Evolutionary conservation across 495 filamentous ascomycete species (phyloP), one percentile per base, ranked within the genome.

Genomic region (Daldinia loculata): DNA sequence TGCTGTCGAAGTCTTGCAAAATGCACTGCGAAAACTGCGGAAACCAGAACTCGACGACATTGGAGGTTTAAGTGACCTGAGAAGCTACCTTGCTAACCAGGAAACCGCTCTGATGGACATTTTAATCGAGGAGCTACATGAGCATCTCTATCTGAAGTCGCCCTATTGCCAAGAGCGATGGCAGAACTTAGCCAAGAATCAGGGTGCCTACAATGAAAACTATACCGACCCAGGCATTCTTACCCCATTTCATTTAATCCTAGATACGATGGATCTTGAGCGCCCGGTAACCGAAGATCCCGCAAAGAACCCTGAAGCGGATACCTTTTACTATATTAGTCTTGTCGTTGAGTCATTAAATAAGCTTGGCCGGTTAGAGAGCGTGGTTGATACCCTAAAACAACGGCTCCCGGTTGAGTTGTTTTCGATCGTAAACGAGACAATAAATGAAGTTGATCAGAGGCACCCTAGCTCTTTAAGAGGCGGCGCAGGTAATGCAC

Each of bases 121-220:
- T 45, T 74, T 99, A 73, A 89, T 98, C 52, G 95, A 99, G 79
- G 95, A 99, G 78, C 82, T 99, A 48, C 96, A 98, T 76, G 97
- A 95, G 74, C 95, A 99, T 81, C 85, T 99, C 3, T 99, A 98
- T 74, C 86, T 99, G 12, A 98, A 98, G 72, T 97, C 94, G 11
- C 94, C 93, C 0, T 98, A 98, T 74, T 98, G 94, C 78, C 92
- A 96, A 67, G 92, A 96, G 78, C 83, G 95, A 55, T 99, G 95
- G 95, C 97, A 95, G 75, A 84, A 86, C 51, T 83, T 92, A 67
- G 79, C 85, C 56, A 86, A 86, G 69, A 79, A 78, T 27, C 84
- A 85, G 39, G 83, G 84, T 30, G 79, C 79, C 12, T 71, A 79
- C 48, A 79, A 75, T 38, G 79, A 81, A 34, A 79, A 76, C 34